Percentiles rank a stretch among this genome's conserved stretches.
These are phyloP conservation scores for Neurospora sp. DNA, from an alignment of 495 filamentous ascomycete genomes.

Conservation along the genomic window DNA sequence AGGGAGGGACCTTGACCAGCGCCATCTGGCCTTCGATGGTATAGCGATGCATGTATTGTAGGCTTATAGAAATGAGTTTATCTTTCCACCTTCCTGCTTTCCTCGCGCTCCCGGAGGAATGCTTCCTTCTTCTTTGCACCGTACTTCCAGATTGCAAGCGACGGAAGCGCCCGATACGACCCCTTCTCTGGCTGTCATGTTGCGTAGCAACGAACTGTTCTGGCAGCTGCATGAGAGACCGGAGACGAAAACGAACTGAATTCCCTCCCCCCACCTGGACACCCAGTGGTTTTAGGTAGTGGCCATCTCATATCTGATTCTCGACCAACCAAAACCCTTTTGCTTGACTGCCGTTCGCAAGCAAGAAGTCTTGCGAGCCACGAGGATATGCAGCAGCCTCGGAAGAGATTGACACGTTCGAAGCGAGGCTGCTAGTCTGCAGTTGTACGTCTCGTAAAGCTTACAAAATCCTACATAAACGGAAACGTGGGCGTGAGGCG, in stretches of 20 bases:
- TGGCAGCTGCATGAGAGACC: not conserved
- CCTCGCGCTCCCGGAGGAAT: not conserved
- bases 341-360: not conserved
- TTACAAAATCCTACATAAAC: not conserved
- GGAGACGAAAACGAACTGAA: not conserved
- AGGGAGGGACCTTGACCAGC: not conserved
- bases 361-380: not conserved
- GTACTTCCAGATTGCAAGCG: not conserved
- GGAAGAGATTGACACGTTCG: not conserved
- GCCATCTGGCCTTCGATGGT: not conserved
- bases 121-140: not conserved
- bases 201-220: not conserved
- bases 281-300: not conserved
- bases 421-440: not conserved
- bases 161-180: not conserved
- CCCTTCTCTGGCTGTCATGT: not conserved
- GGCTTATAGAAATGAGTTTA: not conserved
- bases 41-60: not conserved
- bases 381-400: not conserved
- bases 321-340: not conserved
- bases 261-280: not conserved
- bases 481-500: not conserved
- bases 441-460: not conserved
- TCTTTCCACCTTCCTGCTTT: not conserved
- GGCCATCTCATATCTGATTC: not conserved